Conservation (phyloP, 306 rosid species). For the Luffa acutangula region DNA sequence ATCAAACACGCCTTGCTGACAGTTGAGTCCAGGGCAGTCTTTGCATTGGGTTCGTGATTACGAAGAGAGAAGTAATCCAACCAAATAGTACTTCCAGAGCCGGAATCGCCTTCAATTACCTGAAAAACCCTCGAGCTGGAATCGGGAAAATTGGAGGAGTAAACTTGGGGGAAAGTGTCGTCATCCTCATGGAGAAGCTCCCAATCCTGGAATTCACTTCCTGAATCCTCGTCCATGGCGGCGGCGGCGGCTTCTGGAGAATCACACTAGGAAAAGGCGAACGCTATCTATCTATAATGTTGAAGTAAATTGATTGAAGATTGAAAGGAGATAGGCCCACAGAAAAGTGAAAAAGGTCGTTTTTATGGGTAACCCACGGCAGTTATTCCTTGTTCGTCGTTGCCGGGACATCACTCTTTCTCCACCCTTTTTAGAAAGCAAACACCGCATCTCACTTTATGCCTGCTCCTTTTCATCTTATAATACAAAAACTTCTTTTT, state of each 20-base stretch:
- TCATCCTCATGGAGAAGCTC: constrained; percentile 30
- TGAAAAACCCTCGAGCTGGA: constrained; percentile 9
- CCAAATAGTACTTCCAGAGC: constrained; percentile 36
- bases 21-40: constrained; percentile 3
- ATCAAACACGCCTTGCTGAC: constrained; percentile 27
- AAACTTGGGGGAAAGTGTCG: constrained; percentile 11
- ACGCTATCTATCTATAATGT: not conserved
- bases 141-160: not conserved
- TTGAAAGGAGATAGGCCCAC: not conserved
- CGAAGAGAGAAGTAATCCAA: constrained; percentile 48
- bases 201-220: constrained; percentile 44
- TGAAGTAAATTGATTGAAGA: not conserved
- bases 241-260: not conserved
- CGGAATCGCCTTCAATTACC: constrained; percentile 28
- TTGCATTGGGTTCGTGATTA: constrained; percentile 17
- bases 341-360: not conserved
- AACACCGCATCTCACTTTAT: not conserved
- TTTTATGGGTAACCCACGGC: constrained; percentile 4
- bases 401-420: not conserved
- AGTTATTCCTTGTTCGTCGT: not conserved
- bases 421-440: not conserved
- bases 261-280: not conserved
- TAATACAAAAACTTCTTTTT: too few relatives aligned
- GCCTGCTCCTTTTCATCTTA: not conserved
- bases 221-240: constrained; percentile 28